Percentiles rank a stretch among this genome's conserved stretches.
These are phyloP conservation scores for Trypanosoma conorhini DNA, from an alignment of 208 protist species.

Conservation along the genomic window DNA sequence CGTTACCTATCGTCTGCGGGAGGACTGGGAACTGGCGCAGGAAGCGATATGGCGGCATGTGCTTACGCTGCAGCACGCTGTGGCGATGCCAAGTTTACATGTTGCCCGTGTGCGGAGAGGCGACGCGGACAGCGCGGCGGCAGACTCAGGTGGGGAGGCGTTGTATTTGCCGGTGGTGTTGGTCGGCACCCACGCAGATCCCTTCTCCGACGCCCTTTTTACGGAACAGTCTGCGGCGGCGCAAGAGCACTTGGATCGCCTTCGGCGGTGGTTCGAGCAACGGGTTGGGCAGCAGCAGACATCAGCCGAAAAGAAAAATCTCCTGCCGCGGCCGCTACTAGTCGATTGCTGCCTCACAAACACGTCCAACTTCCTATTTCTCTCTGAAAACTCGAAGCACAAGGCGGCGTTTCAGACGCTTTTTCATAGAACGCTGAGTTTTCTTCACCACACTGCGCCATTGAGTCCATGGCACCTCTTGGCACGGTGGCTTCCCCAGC, in stretches of 20 bases:
- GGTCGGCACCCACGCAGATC: slow-evolving; percentile 17
- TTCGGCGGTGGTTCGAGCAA: slow-evolving; percentile 20
- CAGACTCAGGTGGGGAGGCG: neutral
- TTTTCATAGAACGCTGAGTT: slow-evolving; percentile 6
- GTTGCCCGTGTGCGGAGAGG: neutral
- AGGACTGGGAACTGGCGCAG: slow-evolving; percentile 5
- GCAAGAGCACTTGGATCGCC: slow-evolving; percentile 4
- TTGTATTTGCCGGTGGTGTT: slow-evolving; percentile 10
- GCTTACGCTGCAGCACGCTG: slow-evolving; percentile 5
- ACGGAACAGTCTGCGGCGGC: neutral
- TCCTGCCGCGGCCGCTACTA: slow-evolving; percentile 9
- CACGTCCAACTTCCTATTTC: neutral
- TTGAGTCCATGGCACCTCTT: slow-evolving; percentile 21
- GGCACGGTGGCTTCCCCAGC: slow-evolving; percentile 21
- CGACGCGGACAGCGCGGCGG: neutral
- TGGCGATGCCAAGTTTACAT: slow-evolving; percentile 12
- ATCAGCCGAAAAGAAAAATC: neutral
- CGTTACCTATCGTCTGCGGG: slow-evolving; percentile 13
- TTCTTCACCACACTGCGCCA: slow-evolving; percentile 20
- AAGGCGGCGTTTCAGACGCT: slow-evolving; percentile 3
- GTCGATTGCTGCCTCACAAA: slow-evolving; percentile 10
- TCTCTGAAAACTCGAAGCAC: neutral
- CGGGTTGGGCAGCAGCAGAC: neutral
- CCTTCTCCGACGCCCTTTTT: neutral
- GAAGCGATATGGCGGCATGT: slow-evolving; percentile 13